Base-by-base conservation (phyloP, 108 stramenopile species). In the Pseudonitzschia multistriata region DNA sequence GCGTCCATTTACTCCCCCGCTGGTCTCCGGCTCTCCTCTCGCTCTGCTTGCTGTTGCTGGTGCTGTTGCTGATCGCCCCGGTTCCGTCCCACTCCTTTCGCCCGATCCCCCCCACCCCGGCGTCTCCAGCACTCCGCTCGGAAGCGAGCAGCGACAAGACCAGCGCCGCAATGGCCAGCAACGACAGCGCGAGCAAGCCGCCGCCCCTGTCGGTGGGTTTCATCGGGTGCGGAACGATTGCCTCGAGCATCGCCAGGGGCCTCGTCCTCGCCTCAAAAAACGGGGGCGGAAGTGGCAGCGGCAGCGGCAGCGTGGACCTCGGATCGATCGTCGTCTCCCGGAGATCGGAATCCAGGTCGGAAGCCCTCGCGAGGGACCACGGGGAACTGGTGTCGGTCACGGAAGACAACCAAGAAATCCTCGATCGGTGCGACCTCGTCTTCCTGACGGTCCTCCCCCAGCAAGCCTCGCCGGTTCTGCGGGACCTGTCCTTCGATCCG, bases 191-290 rank as follows among this genome's bases (percentile, higher is more conserved):
- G 6, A 37, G 8, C 37, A 8, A 37, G 6, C 37, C 3, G 42
- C 8, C 8, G 42, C 42, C 15, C 7, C 30, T 64, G 6, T 64
- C 63, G 40, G 77, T 85, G 21, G 92, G 92, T 19, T 90, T 93
- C 69, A 37, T 90, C 33, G 92, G 92, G n/a, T 89, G 80, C 59
- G 92, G 92, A 19, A 93, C 92, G 11, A 90, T 93, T 59, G 92
- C 88, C 30, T 70, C 73, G 17, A 74, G 85, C 52, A 93, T 93
- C 50, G 92, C 86, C 25, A 86, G 73, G 2, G 88, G 85, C 15
- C 62, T 93, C 25, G 81, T 33, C 22, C 29, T 7, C 5, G 57
- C 57, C 73, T 30, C 73, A 67, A 7, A 76, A 81, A 30, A 49
- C 59, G n/a, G 50, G 53, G 13, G 59, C 42, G 17, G 17, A 2